Conservation (phyloP, 2,329 filamentous ascomycete genomes). For the Diplodia sapinea region DNA sequence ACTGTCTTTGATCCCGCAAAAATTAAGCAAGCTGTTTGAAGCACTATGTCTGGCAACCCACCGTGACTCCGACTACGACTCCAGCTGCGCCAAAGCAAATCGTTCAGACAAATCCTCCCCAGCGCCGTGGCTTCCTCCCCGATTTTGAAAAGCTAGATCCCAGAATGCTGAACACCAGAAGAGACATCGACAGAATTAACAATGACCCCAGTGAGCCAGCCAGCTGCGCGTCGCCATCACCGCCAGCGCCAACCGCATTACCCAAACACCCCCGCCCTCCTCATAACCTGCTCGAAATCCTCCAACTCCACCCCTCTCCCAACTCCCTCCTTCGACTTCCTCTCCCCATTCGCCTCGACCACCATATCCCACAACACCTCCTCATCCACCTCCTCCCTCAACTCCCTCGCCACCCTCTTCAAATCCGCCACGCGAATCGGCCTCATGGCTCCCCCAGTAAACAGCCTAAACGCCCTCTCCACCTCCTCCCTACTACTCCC, state of each 20-base stretch:
- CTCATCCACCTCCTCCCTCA: slow-evolving; percentile 86
- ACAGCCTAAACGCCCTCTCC: slow-evolving; percentile 80
- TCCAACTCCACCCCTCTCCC: slow-evolving; percentile 72
- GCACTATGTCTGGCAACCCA: background rate
- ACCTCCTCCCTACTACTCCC: slow-evolving; percentile 66
- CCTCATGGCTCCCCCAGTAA: slow-evolving; percentile 64
- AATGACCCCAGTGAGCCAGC: background rate
- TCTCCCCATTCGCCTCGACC: slow-evolving; percentile 79
- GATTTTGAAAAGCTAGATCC: background rate
- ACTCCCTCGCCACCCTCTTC: slow-evolving; percentile 74
- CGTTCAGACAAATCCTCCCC: background rate
- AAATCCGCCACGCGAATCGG: slow-evolving; percentile 83
- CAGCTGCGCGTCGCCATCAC: too few relatives aligned
- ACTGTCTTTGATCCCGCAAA: background rate
- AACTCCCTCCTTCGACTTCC: slow-evolving; percentile 54
- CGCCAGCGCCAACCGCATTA: slow-evolving; percentile 49
- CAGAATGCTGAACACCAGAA: slow-evolving; percentile 8
- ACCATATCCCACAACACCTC: slow-evolving; percentile 92
- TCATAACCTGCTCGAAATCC: slow-evolving; percentile 88
- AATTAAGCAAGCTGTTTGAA: background rate
- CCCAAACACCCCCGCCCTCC: slow-evolving; percentile 79
- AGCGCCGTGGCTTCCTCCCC: slow-evolving; percentile 9
- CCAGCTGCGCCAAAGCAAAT: background rate
- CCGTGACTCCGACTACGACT: background rate
- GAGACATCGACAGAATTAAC: background rate